Evolutionary conservation across 805 yeast species (phyloP).

Genomic region (Suhomyces emberorum): DNA sequence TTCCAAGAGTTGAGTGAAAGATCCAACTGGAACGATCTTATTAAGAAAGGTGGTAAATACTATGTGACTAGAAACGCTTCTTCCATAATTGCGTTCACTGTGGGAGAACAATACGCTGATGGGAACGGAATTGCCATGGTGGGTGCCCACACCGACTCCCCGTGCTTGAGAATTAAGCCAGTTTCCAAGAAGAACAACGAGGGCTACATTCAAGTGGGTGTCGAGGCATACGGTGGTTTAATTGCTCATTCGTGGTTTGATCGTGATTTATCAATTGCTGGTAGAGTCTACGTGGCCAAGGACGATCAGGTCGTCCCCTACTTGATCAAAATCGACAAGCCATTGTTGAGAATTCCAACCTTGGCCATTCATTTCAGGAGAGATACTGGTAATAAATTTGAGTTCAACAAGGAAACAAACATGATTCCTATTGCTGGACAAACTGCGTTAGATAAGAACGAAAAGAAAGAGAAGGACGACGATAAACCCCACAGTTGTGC

Average conservation of each 20-base stretch:
- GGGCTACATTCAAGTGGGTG: conserved; percentile 86
- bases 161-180: conserved; percentile 86
- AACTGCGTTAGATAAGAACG: conserved; percentile 21
- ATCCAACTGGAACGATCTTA: conserved; percentile 56
- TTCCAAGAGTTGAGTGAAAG: conserved; percentile 74
- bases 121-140: conserved; percentile 85
- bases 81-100: conserved; percentile 81
- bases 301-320: conserved; percentile 55
- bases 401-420: conserved; percentile 85
- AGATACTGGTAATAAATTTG: conserved; percentile 72
- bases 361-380: conserved; percentile 89
- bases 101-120: conserved; percentile 67
- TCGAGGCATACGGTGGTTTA: conserved; percentile 94
- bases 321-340: conserved; percentile 76
- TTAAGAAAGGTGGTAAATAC: conserved; percentile 55
- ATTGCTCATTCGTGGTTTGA: conserved; percentile 98
- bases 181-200: conserved; percentile 64
- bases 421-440: conserved; percentile 83
- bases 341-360: conserved; percentile 88
- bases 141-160: conserved; percentile 97
- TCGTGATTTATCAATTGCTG: conserved; percentile 87
- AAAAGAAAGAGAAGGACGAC: conserved; percentile 12
- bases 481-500: conserved; percentile 38
- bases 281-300: conserved; percentile 71
- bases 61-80: conserved; percentile 88